Conservation (phyloP, 805 yeast species). For the Yamadazyma takamatsuzukensis region DNA sequence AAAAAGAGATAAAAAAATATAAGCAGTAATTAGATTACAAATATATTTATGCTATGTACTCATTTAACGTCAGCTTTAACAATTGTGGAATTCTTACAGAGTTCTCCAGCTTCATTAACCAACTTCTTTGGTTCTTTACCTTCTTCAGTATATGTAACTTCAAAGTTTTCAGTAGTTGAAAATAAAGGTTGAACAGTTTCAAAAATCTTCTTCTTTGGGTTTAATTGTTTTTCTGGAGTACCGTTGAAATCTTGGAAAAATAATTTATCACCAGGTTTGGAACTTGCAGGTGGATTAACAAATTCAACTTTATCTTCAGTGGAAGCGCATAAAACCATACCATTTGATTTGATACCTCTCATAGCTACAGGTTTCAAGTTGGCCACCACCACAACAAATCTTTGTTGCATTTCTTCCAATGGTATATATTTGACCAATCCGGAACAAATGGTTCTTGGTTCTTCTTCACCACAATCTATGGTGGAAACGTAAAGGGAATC, state of each 20-base stretch:
- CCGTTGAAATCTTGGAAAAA: conserved; percentile 91
- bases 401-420: conserved; percentile 92
- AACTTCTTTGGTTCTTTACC: conserved; percentile 72
- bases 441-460: conserved; percentile 97
- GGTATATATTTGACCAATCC: conserved; percentile 90
- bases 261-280: conserved; percentile 93
- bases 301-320: conserved; percentile 75
- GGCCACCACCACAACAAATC: conserved; percentile 87
- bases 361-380: conserved; percentile 96
- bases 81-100: conserved; percentile 68
- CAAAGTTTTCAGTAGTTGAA: conserved; percentile 70
- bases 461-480: conserved; percentile 92
- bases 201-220: conserved; percentile 98
- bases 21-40: too few species aligned
- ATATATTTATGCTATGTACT: too few species aligned
- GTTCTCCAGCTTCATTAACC: conserved; percentile 76
- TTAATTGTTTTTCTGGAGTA: conserved; percentile 85
- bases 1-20: too few species aligned
- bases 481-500: conserved; percentile 95
- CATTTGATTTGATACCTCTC: conserved; percentile 95
- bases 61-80: conserved; percentile 72
- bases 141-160: conserved; percentile 77
- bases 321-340: conserved; percentile 96
- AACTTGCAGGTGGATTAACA: conserved; percentile 89
- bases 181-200: conserved; percentile 91